These are phyloP conservation scores for Phytophthora hybrid DNA, from an alignment of 352 stramenopile genomes.

Conservation along the genomic window DNA sequence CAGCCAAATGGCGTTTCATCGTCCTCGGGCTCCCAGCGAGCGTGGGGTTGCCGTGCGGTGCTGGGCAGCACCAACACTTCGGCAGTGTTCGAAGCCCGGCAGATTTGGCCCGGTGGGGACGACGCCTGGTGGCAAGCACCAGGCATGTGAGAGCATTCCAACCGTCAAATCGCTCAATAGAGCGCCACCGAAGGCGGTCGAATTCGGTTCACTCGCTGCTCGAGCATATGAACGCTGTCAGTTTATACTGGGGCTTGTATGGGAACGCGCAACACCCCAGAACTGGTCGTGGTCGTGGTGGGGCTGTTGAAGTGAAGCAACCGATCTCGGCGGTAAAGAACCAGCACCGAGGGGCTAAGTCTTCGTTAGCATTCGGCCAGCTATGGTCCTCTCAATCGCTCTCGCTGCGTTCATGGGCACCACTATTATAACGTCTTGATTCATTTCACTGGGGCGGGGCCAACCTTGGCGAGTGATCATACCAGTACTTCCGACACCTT, in stretches of 20 bases:
- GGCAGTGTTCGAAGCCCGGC: conserved; percentile 10
- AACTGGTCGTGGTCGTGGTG: not conserved
- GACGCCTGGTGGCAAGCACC: not conserved
- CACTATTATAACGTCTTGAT: not conserved
- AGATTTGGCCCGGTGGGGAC: not conserved
- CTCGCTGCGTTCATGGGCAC: not conserved
- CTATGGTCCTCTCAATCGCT: not conserved
- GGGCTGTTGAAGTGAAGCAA: not conserved
- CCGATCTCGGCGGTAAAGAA: not conserved
- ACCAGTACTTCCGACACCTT: not conserved
- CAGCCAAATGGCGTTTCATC: conserved; percentile 1
- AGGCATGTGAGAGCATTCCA: conserved; percentile 8
- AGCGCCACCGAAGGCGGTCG: conserved; percentile 18
- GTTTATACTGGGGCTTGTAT: not conserved
- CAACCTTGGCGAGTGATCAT: not conserved
- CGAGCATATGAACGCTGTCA: not conserved
- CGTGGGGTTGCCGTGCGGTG: not conserved
- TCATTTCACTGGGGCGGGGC: not conserved
- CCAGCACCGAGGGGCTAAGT: not conserved
- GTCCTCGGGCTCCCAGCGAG: not conserved
- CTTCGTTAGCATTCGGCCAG: conserved; percentile 3
- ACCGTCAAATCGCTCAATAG: conserved; percentile 7
- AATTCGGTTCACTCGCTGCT: conserved; percentile 16
- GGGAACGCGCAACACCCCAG: not conserved
- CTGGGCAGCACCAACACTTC: conserved; percentile 8